These are phyloP conservation scores for Solanum virginianum DNA, from an alignment of 257 asterid genomes.

Conservation along the genomic window DNA sequence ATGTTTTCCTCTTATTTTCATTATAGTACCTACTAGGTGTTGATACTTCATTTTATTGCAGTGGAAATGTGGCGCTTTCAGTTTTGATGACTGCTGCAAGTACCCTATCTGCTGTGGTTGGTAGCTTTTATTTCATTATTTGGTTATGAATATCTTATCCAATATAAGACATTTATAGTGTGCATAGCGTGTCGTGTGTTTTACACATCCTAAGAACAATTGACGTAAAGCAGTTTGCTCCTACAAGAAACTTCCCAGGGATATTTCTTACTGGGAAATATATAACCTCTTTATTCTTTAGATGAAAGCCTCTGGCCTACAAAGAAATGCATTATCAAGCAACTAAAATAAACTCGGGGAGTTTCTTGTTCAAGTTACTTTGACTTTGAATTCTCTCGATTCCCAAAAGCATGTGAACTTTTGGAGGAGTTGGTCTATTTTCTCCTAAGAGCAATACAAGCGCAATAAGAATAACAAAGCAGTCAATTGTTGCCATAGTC, in stretches of 20 bases:
- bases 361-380: neutral
- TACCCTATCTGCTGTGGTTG: slow-evolving; percentile 80
- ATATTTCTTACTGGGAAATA: neutral
- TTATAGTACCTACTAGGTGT: slow-evolving; percentile 15
- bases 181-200: neutral
- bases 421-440: neutral
- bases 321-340: neutral
- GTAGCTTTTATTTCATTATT: slow-evolving; percentile 17
- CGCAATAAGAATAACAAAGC: neutral
- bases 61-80: slow-evolving; percentile 94
- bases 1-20: neutral
- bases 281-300: neutral
- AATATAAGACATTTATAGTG: neutral
- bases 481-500: neutral
- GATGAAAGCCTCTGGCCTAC: neutral
- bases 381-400: neutral
- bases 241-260: neutral
- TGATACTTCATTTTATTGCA: slow-evolving; percentile 13
- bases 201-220: neutral
- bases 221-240: neutral
- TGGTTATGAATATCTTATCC: neutral
- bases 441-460: neutral
- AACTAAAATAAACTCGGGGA: neutral
- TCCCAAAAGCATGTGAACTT: neutral
- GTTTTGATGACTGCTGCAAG: slow-evolving; percentile 96